A percentile compares a stretch with the other conserved stretches of the same genome.
phyloP scores from a whole-genome alignment of 441 rosid genomes.

The Jatropha multifida region DNA sequence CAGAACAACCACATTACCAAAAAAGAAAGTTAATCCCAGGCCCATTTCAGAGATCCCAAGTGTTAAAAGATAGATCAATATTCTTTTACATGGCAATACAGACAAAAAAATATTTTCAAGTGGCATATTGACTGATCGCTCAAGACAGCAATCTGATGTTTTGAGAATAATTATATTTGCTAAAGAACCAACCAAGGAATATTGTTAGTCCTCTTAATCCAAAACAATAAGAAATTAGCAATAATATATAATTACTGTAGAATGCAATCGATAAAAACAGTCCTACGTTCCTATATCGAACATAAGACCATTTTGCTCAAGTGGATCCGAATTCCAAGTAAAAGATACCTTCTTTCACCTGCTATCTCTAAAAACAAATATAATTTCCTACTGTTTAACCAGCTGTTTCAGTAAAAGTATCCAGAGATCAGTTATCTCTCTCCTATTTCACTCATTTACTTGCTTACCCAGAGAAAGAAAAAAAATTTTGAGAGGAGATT shows the following conservation, averaged over 20 bases:
- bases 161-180: neutral
- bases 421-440: neutral
- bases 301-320: neutral
- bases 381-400: neutral
- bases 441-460: neutral
- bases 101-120: neutral
- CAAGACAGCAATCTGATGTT: neutral
- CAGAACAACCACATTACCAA: neutral
- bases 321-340: neutral
- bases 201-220: neutral
- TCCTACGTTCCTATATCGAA: neutral
- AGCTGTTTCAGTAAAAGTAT: neutral
- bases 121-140: neutral
- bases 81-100: neutral
- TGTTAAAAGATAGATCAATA: neutral
- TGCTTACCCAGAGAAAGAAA: neutral
- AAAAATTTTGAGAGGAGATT: neutral
- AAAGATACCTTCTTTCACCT: no score
- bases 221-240: neutral
- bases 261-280: no score
- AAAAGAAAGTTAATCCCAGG: neutral
- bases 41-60: neutral
- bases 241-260: neutral
- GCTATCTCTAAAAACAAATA: no score
- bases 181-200: neutral